Percentiles rank a stretch among this genome's conserved stretches.
Conservation (phyloP, 805 yeast genomes). For the Suhomyces prunicola region DNA sequence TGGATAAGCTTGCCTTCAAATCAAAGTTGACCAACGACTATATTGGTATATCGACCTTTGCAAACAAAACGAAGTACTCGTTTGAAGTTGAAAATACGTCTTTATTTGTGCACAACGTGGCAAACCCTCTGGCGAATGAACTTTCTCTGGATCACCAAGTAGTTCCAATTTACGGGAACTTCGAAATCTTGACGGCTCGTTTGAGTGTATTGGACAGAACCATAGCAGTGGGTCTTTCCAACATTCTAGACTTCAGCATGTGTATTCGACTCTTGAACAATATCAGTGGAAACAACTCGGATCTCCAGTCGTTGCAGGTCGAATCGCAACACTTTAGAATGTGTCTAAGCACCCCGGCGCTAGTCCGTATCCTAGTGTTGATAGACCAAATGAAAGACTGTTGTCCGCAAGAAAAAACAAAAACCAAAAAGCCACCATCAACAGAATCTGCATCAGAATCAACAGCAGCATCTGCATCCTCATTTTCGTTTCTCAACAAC, state of each 20-base stretch:
- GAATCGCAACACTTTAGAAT: slow-evolving; percentile 59
- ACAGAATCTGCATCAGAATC: neutral
- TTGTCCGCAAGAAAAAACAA: neutral
- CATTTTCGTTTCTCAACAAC: slow-evolving; percentile 12
- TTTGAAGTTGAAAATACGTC: slow-evolving; percentile 34
- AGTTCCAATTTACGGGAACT: slow-evolving; percentile 36
- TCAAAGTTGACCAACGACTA: slow-evolving; percentile 29
- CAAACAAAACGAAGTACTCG: slow-evolving; percentile 30
- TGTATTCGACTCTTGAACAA: slow-evolving; percentile 40
- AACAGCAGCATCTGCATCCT: neutral
- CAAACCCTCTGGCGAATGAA: slow-evolving; percentile 1
- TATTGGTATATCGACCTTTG: slow-evolving; percentile 32
- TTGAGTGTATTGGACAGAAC: slow-evolving; percentile 37
- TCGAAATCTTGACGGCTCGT: slow-evolving; percentile 41
- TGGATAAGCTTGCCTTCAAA: slow-evolving; percentile 18
- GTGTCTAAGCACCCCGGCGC: slow-evolving; percentile 51
- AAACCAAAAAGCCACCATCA: neutral
- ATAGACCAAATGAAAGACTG: neutral
- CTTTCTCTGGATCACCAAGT: neutral
- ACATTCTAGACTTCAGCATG: slow-evolving; percentile 43
- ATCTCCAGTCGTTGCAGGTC: slow-evolving; percentile 49
- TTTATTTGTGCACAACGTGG: slow-evolving; percentile 22
- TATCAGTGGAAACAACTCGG: slow-evolving; percentile 15
- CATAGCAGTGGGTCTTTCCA: slow-evolving; percentile 41
- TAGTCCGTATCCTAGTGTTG: slow-evolving; percentile 33